These are phyloP conservation scores for Pythium sukuiense DNA, from an alignment of 352 stramenopile genomes.

Conservation along the genomic window DNA sequence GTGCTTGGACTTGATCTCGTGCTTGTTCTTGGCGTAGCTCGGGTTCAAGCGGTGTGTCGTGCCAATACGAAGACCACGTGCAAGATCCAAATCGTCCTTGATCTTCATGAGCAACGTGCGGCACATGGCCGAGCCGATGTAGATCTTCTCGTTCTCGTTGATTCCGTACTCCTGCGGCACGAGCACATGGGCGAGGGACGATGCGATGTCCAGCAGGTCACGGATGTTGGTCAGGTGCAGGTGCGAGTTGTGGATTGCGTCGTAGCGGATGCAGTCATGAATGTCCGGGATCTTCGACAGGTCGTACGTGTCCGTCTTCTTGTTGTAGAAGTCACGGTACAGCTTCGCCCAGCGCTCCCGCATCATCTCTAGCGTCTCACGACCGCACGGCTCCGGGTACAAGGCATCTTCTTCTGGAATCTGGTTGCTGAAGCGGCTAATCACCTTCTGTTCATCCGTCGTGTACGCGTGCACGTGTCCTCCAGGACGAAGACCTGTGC, in stretches of 20 bases:
- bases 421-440: slow-evolving; percentile 23
- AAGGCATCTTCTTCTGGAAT: slow-evolving; percentile 57
- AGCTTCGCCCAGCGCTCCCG: slow-evolving; percentile 92
- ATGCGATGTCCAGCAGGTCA: slow-evolving; percentile 94
- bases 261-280: slow-evolving; percentile 97
- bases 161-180: slow-evolving; percentile 91
- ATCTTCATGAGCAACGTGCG: slow-evolving; percentile 88
- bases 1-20: slow-evolving; percentile 90
- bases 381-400: slow-evolving; percentile 80
- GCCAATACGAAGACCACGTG: slow-evolving; percentile 62
- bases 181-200: slow-evolving; percentile 88
- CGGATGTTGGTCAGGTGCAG: slow-evolving; percentile 92
- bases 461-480: slow-evolving; percentile 60
- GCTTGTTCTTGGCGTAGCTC: slow-evolving; percentile 79
- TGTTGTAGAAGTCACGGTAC: slow-evolving; percentile 95
- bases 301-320: slow-evolving; percentile 92
- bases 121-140: slow-evolving; percentile 87
- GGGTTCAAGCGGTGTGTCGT: slow-evolving; percentile 83
- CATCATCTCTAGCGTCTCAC: slow-evolving; percentile 87
- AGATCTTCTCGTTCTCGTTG: slow-evolving; percentile 83
- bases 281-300: slow-evolving; percentile 98
- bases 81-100: slow-evolving; percentile 83
- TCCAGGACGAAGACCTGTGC: slow-evolving; percentile 23
- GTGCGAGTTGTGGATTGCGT: slow-evolving; percentile 98
- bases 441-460: slow-evolving; percentile 35